A percentile compares a stretch with the other conserved stretches of the same genome.
Evolutionary conservation across 805 yeast genomes (phyloP).

Genomic region (Ogataea methylovora): DNA sequence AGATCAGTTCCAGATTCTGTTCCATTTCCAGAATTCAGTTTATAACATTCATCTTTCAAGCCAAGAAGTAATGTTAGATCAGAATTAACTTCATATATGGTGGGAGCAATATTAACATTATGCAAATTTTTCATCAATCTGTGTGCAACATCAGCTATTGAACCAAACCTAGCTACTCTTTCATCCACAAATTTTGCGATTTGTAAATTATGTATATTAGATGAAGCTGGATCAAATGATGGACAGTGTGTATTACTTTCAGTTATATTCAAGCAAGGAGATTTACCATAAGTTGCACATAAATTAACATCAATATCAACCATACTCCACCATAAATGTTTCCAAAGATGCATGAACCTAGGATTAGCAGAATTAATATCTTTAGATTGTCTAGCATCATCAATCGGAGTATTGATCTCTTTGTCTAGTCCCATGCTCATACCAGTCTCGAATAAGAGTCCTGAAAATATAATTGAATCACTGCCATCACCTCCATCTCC

Average conservation of each 20-base stretch:
- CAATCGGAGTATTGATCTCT: slow-evolving; percentile 24
- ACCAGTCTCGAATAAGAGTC: slow-evolving; percentile 36
- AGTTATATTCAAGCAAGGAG: slow-evolving; percentile 11
- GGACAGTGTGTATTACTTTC: slow-evolving; percentile 15
- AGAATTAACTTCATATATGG: slow-evolving; percentile 14
- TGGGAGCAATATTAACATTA: slow-evolving; percentile 11
- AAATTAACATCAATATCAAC: slow-evolving; percentile 16
- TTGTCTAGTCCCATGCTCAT: slow-evolving; percentile 38
- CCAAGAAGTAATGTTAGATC: slow-evolving; percentile 8
- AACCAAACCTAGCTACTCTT: slow-evolving; percentile 11
- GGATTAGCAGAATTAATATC: slow-evolving; percentile 5
- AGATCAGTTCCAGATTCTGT: too few species aligned
- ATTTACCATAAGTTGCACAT: slow-evolving; percentile 15
- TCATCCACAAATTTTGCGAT: slow-evolving; percentile 13
- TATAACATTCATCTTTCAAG: slow-evolving; percentile 2
- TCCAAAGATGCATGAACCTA: slow-evolving; percentile 18
- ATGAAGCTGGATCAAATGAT: slow-evolving; percentile 6
- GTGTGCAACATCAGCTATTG: slow-evolving; percentile 10
- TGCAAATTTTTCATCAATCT: slow-evolving; percentile 16
- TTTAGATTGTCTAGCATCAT: slow-evolving; percentile 1
- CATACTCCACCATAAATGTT: slow-evolving; percentile 21
- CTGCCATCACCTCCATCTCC: slow-evolving; percentile 34
- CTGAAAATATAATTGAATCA: slow-evolving; percentile 35
- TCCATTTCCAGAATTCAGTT: too few species aligned
- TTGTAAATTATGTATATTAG: slow-evolving; percentile 10